Conservation (phyloP, 1,284 basidiomycete species). For the Marasmius sp. region DNA sequence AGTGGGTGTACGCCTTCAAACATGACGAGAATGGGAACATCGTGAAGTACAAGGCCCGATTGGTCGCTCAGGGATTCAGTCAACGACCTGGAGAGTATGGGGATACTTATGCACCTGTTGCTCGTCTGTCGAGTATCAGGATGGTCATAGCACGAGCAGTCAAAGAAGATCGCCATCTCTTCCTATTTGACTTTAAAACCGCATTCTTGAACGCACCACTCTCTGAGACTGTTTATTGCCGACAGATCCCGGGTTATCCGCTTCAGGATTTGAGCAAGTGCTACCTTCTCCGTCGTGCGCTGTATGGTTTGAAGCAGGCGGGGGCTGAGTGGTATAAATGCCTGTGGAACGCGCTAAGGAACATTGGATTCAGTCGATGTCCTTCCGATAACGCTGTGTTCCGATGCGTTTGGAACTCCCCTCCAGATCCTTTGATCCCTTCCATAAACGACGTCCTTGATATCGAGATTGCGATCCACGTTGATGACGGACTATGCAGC, state of each 20-base stretch:
- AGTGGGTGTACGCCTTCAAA: constrained; percentile 28
- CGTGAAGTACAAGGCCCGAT: constrained; percentile 10
- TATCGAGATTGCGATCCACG: background rate
- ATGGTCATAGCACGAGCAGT: constrained; percentile 7
- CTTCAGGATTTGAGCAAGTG: constrained; percentile 3
- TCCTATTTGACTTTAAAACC: constrained; percentile 25
- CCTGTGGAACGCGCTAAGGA: constrained; percentile 15
- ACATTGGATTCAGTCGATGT: constrained; percentile 16
- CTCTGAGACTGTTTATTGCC: constrained; percentile 27
- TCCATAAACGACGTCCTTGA: constrained; percentile 5
- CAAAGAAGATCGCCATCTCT: constrained; percentile 9
- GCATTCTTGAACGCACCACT: constrained; percentile 32
- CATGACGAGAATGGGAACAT: constrained; percentile 10
- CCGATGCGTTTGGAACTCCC: constrained; percentile 2
- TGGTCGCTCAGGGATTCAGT: constrained; percentile 19
- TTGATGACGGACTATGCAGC: too few species aligned
- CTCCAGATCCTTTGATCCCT: constrained; percentile 10
- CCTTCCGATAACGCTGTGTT: constrained; percentile 16
- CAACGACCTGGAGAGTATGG: constrained; percentile 13
- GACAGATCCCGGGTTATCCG: constrained; percentile 25
- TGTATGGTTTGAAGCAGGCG: constrained; percentile 32
- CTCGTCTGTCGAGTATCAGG: constrained; percentile 10
- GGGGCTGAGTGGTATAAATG: constrained; percentile 25
- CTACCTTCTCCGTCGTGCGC: constrained; percentile 5
- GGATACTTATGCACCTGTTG: constrained; percentile 18